These are phyloP conservation scores for Botrytis cinerea DNA, from an alignment of 2,329 filamentous ascomycete species.

Conservation along the genomic window DNA sequence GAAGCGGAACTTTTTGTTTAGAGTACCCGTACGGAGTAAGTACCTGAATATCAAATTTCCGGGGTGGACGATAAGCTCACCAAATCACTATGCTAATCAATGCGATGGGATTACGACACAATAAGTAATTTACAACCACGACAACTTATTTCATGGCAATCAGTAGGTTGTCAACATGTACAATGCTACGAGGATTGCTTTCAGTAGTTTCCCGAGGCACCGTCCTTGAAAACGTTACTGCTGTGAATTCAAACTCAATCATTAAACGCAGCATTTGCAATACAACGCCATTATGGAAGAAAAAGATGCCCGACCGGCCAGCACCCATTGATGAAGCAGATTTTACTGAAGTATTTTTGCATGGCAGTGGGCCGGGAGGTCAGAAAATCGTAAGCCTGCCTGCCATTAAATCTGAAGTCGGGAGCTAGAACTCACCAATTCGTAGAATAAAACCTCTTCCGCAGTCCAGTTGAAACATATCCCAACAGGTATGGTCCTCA, in stretches of 20 bases:
- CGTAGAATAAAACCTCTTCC: slow-evolving; percentile 90
- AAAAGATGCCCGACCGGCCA: slow-evolving; percentile 74
- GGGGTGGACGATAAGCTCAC: slow-evolving; percentile 3
- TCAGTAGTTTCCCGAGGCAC: slow-evolving; percentile 23
- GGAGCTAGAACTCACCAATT: not conserved
- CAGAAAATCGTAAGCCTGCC: slow-evolving; percentile 77
- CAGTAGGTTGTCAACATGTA: slow-evolving; percentile 33
- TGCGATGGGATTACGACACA: not conserved
- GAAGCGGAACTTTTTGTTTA: not conserved
- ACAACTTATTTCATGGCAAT: slow-evolving; percentile 8
- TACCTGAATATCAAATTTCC: slow-evolving; percentile 17
- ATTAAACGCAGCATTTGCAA: slow-evolving; percentile 27
- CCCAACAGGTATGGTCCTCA: slow-evolving; percentile 89
- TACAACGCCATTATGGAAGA: slow-evolving; percentile 42
- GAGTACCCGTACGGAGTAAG: not conserved
- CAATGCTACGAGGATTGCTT: slow-evolving; percentile 34
- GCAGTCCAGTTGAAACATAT: slow-evolving; percentile 91
- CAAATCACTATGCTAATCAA: slow-evolving; percentile 12
- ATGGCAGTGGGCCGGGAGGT: slow-evolving; percentile 88
- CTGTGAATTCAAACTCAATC: not conserved
- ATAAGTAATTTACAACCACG: not conserved
- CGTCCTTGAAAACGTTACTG: slow-evolving; percentile 27
- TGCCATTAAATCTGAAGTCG: slow-evolving; percentile 7
- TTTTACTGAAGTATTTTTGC: slow-evolving; percentile 82
- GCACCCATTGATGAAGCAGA: slow-evolving; percentile 73